Base-by-base conservation (phyloP, 257 asterid genomes). In the Penstemon davidsonii region DNA sequence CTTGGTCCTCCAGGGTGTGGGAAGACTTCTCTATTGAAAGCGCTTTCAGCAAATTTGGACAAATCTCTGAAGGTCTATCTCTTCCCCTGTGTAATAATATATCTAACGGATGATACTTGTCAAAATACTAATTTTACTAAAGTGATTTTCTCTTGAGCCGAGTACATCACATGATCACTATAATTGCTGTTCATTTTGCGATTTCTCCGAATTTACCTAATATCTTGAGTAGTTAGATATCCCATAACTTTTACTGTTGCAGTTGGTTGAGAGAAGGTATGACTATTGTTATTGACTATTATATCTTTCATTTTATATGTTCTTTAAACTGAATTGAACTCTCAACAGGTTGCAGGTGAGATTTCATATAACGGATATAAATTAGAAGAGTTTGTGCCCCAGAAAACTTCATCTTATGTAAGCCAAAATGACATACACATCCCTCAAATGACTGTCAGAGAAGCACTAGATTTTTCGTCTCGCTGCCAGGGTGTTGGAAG, bases 401-500 rank as follows among this genome's bases (percentile, higher is more conserved):
- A 84, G 73, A 84, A 84, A 72, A 76, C 86, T 15, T 74, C 86
- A 63, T 79, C 80, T 18, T 84, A 84, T 53, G 57, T 81, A 58
- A 75, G 85, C 70, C 89, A 84, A 77, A 25, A 79, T 7, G 86
- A 81, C 51, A 75, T 76, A 8, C 89, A 84, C 66, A 76, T 84
- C 64, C 86, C 89, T 43, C 81, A 81, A 61, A 74, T 84, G 86
- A 83, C 88, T 4, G 83, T 78, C 41, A 76, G 88, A 60, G 88
- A 83, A 69, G 72, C 80, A 53, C 78, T 81, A 13, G 83, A 83
- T 74, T 83, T 81, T 66, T 83, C 88, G 53, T 63, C 84, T 71
- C 62, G 79, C 55, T 83, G 82, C 64, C 88, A 76, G 76, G 86
- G 86, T 42, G 70, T 81, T 41, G 82, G 82, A 18, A 75, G 72